Evolutionary conservation across 345 rosid species (phyloP).

Genomic region (Eucalyptus erythrocorys): DNA sequence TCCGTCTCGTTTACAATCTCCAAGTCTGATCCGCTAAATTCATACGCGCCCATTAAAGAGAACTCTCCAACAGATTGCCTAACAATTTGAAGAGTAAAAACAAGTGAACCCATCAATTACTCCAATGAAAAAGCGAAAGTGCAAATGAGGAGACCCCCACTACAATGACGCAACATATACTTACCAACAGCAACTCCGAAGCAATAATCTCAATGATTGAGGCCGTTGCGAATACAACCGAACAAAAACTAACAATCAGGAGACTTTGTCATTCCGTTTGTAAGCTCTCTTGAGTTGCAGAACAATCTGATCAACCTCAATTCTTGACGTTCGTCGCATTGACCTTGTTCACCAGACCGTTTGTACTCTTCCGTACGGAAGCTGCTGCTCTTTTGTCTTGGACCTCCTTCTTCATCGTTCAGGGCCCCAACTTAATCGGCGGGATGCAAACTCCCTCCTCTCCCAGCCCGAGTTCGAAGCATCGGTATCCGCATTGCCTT

Average conservation of each 20-base stretch:
- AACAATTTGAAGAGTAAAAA: background rate
- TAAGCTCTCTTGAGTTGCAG: too few relatives aligned
- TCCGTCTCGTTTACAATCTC: background rate
- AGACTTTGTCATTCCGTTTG: too few relatives aligned
- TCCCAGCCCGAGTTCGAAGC: background rate
- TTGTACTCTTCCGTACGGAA: conserved; percentile 69
- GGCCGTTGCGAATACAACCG: too few relatives aligned
- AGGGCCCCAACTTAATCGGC: background rate
- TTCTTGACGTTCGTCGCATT: conserved; percentile 81
- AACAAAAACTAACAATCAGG: too few relatives aligned
- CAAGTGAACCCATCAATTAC: background rate
- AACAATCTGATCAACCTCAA: too few relatives aligned
- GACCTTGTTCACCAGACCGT: conserved; percentile 80
- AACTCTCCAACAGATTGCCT: background rate
- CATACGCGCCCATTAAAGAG: background rate
- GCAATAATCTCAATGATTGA: conserved; percentile 39
- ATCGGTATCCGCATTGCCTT: conserved; percentile 22
- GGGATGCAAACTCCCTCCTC: too few relatives aligned
- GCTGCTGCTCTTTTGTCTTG: conserved; percentile 31
- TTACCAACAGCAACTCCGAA: conserved; percentile 17
- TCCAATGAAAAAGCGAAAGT: too few relatives aligned
- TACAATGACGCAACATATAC: too few relatives aligned
- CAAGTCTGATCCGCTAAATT: background rate
- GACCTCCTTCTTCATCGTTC: conserved; percentile 73
- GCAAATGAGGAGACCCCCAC: too few relatives aligned